Percentiles rank a stretch among this genome's conserved stretches.
These are phyloP conservation scores for Phalaenopsis hybrid DNA, from an alignment of 116 monocot species.

Conservation along the genomic window DNA sequence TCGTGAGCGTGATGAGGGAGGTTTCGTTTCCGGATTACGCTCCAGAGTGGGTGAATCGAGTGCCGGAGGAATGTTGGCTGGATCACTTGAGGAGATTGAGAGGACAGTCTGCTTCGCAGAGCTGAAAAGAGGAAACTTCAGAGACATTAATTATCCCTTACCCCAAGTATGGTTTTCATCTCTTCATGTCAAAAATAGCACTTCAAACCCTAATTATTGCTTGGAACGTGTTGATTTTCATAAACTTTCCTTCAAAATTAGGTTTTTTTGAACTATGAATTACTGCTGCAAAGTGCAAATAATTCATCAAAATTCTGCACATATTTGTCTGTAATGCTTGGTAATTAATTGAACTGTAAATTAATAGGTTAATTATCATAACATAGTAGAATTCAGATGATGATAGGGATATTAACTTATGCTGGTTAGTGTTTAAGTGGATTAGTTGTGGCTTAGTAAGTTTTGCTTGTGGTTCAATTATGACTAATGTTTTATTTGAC, in stretches of 20 bases:
- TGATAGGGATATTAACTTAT: too few relatives aligned
- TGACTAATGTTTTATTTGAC: neutral
- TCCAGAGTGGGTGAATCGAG: constrained; percentile 42
- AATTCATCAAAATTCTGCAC: neutral
- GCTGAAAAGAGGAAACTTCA: neutral
- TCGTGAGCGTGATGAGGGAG: constrained; percentile 61
- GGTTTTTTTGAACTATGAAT: neutral
- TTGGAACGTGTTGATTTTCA: neutral
- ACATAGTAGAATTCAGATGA: too few relatives aligned
- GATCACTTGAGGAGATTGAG: constrained; percentile 43
- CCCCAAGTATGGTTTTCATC: neutral
- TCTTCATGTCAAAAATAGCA: neutral
- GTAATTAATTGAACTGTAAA: too few relatives aligned
- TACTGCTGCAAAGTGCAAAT: neutral
- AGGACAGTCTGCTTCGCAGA: constrained; percentile 15
- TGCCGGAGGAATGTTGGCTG: constrained; percentile 58
- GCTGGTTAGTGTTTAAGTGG: too few relatives aligned
- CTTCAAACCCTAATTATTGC: neutral
- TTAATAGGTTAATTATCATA: too few relatives aligned
- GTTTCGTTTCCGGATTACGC: constrained; percentile 41
- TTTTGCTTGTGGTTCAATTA: neutral
- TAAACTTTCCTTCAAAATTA: neutral
- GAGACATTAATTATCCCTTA: neutral
- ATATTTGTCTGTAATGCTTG: neutral
- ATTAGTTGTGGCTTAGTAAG: too few relatives aligned